Evolutionary conservation across 2,329 filamentous ascomycete species (phyloP), one percentile per base, ranked within the genome.

Genomic region (Cercospora sesami): DNA sequence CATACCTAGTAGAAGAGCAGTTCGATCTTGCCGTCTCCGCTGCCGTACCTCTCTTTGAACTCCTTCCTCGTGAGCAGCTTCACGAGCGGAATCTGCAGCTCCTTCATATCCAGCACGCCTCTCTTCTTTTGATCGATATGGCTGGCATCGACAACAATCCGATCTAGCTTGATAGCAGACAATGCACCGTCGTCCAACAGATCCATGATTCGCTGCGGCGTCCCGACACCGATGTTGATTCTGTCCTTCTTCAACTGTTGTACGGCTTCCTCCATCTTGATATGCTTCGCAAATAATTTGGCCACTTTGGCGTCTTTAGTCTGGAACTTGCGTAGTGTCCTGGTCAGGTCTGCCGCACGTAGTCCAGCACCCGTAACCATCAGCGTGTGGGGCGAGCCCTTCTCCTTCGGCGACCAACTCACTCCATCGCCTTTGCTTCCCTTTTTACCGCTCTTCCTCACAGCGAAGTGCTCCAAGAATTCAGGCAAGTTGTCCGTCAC

Each of bases 231-330:
- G 71, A 98, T 91, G 30, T 93, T 92, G 12, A 93, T 92, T 69
- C 84, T 85, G 63, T 83, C 83, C 70, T 84, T 86, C 75, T 91
- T 86, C 51, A 96, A 87, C 77, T 91, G 91, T 68, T 90, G 85
- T 63, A 94, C 88, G 36, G 94, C 91, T 75, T 98, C 94, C 63
- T 92, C 87, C 10, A 99, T 81, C 81, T 99, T 99, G 83, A 99
- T 96, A 79, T 99, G 95, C 80, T 99, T 99, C 33, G 95, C 94
- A 79, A 99, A 99, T 77, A 99, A 83, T 80, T 99, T 99, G 2
- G 92, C 91, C 1, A 99, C 89, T 57, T 87, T 86, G 60, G 86
- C 88, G 8, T 92, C 89, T 78, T 95, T 93, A 63, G 86, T 89
- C 77, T 94, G 91, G 74, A 95, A 94, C 72, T 89, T 89, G 59